These are phyloP conservation scores for Phycomyces blakesleeanus DNA, from an alignment of 192 early-diverging fungal genomes.

Conservation along the genomic window DNA sequence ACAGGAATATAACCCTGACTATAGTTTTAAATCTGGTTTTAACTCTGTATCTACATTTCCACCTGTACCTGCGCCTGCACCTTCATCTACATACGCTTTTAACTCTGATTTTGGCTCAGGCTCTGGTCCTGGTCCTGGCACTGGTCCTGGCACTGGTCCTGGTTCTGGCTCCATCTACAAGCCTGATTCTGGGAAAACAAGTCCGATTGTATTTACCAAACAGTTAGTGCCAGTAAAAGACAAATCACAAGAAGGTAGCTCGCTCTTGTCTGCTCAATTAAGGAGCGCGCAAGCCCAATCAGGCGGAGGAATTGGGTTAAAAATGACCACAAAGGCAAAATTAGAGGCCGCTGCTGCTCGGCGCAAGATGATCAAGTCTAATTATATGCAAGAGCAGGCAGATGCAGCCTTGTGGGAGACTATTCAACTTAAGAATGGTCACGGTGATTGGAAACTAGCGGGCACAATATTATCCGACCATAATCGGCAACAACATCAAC, in stretches of 20 bases:
- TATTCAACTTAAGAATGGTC: background rate
- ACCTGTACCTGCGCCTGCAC: no score
- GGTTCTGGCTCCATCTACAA: no score
- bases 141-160: background rate
- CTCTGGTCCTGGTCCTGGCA: background rate
- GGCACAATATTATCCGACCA: background rate
- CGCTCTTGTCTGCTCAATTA: background rate
- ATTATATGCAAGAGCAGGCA: constrained; percentile 2
- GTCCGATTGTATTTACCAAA: background rate
- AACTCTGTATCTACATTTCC: no score
- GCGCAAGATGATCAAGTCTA: background rate
- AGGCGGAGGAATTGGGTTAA: background rate
- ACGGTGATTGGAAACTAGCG: background rate
- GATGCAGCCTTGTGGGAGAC: background rate
- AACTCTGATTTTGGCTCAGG: no score
- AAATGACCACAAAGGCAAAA: constrained; percentile 4
- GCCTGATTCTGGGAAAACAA: background rate
- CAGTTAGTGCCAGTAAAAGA: background rate
- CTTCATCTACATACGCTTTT: no score
- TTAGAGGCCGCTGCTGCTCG: background rate
- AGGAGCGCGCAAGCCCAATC: background rate
- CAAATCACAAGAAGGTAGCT: background rate
- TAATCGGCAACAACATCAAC: no score
- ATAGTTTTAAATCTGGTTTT: no score
- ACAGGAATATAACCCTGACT: no score